Evolutionary conservation across 2,329 filamentous ascomycete species (phyloP), one percentile per base, ranked within the genome.

Genomic region (Chaetoscypha palmicola): DNA sequence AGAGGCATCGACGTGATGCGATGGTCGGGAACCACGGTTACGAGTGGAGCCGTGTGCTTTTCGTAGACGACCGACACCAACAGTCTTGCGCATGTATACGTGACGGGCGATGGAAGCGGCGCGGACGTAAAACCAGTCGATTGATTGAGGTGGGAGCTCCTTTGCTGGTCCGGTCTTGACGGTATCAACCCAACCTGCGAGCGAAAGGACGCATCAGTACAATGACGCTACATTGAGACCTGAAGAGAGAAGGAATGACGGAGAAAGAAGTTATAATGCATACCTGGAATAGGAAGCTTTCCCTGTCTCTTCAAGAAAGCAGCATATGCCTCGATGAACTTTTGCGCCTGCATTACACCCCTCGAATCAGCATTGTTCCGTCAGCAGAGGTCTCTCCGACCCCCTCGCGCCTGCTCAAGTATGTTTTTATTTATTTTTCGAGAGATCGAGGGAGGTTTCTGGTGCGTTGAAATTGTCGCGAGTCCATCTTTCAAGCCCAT

Each of bases 11-110:
- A 95, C 87, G 80, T 98, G 92, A 74, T 94, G 83, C 57, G 82
- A 87, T 68, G 92, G 92, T 61, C 85, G 81, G 62, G 81, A 81
- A 64, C 92, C 92, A 62, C 92, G 89, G 85, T 97, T 98, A 83
- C 94, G 96, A 77, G 86, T 85, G 62, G 81, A 85, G 64, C 89
- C 92, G 81, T 98, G 92, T 58, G 85, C 86, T 78, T 94, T 95
- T 72, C 91, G 86, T 63, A 98, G 83, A 67, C 92, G 89, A 73
- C 92, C 92, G 62, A 98, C 88, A 79, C 92, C 92, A 68, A 98
- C 90, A 55, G 90, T 96, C 81, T 98, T 98, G 77, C 92, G 86
- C 71, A 98, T 79, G 81, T 98, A 98, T 78, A 98, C 83, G 79
- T 97, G 91, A 67, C 90, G 89, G 66, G 92, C 92, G 68, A 98